Percentiles rank a stretch among this genome's conserved stretches.
phyloP scores from a whole-genome alignment of 306 rosid species.

The Purshia tridentata region DNA sequence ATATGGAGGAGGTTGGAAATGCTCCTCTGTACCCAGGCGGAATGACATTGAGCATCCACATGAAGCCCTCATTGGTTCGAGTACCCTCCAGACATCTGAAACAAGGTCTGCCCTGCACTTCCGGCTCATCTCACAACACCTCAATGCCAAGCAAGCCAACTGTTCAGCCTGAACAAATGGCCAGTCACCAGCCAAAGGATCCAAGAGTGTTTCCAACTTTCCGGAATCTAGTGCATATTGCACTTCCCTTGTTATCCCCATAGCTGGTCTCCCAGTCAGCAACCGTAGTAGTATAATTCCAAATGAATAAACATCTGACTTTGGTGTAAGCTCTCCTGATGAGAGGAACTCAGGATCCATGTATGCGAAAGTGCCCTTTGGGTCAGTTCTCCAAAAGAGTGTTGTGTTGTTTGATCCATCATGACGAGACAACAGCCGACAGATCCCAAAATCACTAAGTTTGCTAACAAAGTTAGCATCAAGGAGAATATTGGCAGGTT shows the following conservation, averaged over 20 bases:
- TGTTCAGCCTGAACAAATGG: constrained; percentile 69
- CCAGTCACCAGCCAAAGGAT: constrained; percentile 97
- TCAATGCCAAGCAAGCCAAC: constrained; percentile 64
- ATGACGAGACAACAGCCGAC: constrained; percentile 39
- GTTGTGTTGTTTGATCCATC: constrained; percentile 43
- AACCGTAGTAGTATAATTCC: constrained; percentile 69
- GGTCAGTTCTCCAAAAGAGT: constrained; percentile 51
- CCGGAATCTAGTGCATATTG: constrained; percentile 51
- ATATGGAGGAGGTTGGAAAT: constrained; percentile 60
- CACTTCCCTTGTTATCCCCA: constrained; percentile 61
- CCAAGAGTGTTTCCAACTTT: constrained; percentile 53
- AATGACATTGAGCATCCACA: constrained; percentile 37
- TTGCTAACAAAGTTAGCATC: constrained; percentile 67
- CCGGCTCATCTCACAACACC: constrained; percentile 69
- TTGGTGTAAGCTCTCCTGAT: constrained; percentile 73
- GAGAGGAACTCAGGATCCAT: constrained; percentile 78
- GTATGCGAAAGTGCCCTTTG: constrained; percentile 64
- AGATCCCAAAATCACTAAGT: constrained; percentile 83
- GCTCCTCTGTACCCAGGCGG: constrained; percentile 50
- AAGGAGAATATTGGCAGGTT: constrained; percentile 76
- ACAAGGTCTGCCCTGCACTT: constrained; percentile 63
- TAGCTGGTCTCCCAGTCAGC: constrained; percentile 69
- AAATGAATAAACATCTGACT: constrained; percentile 88
- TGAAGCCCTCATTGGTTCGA: constrained; percentile 74
- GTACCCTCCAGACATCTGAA: constrained; percentile 71